Base-by-base conservation (phyloP, 768 basidiomycete genomes). In the Pulveroboletus frians region DNA sequence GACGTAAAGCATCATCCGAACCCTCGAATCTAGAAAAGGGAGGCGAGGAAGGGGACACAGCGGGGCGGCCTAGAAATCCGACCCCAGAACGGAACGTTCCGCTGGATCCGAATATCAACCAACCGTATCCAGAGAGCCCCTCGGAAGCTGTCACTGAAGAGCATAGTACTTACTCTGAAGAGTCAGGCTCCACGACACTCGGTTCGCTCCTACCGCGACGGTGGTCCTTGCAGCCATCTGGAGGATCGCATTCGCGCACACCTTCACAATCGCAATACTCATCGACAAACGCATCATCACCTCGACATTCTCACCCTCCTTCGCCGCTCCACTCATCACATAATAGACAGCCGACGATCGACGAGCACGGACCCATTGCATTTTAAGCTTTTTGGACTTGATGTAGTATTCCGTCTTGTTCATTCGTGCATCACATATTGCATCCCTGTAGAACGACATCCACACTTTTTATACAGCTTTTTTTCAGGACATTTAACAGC, bases 51-150 rank as follows among this genome's bases (percentile, higher is more conserved):
- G 55, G 58, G 30, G 60, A 60, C 13, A 40, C 51, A 14, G 49
- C 54, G 29, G 62, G 59, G 21, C 71, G 78, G 26, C 75, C 78
- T 5, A 54, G 67, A 36, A 80, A 82, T 49, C 78, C 81, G 2
- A 81, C 79, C 0, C 80, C 81, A 17, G 72, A 77, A 36, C 69
- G 71, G 34, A 74, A 71, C 43, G 46, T 69, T 10, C 65, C 65
- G 0, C 59, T 75, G 5, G 74, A 78, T 50, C 68, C 74, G 1
- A 47, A 66, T 26, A 49, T 76, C 46, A 69, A 73, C 23, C 71
- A 73, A 29, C 70, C 77, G 3, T 77, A 75, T 55, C 75, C 75
- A 10, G 68, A 76, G 9, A 73, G 58, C 29, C 58, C 62, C 17
- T 64, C 68, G 15, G 60, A 61, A 3, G 34, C 43, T 37, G 20